phyloP scores from a whole-genome alignment of 2,329 filamentous ascomycete species.

The Pseudocercospora musae region DNA sequence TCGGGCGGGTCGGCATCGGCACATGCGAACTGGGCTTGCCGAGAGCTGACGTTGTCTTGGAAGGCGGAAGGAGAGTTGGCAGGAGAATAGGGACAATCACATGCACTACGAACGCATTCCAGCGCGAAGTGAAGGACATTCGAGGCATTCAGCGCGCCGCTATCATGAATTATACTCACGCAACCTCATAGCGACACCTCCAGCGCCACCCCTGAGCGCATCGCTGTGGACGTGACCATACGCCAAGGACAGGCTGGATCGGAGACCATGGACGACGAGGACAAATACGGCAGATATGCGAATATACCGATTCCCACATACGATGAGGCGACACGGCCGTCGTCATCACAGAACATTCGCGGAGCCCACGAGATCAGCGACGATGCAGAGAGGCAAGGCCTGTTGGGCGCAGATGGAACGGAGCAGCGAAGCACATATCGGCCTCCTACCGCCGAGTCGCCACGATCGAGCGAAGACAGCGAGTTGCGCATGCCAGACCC shows the following conservation, averaged over 20 bases:
- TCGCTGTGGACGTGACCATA: neutral
- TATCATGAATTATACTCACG: neutral
- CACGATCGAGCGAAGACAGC: slow-evolving; percentile 58
- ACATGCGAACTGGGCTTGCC: neutral
- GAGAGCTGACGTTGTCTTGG: neutral
- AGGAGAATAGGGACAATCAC: neutral
- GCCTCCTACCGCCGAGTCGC: slow-evolving; percentile 78
- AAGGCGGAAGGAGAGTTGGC: neutral
- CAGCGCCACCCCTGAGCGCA: neutral
- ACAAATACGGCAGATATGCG: slow-evolving; percentile 25
- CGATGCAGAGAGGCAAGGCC: slow-evolving; percentile 73
- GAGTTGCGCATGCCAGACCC: slow-evolving; percentile 50
- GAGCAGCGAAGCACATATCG: slow-evolving; percentile 55
- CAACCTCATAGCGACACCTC: neutral
- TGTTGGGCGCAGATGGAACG: slow-evolving; percentile 55
- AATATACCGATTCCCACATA: slow-evolving; percentile 72
- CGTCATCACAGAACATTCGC: slow-evolving; percentile 47
- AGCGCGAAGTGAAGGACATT: neutral
- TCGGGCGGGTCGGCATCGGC: neutral
- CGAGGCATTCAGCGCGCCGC: neutral
- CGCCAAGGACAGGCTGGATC: neutral
- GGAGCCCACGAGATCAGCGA: slow-evolving; percentile 61
- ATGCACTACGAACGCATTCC: neutral
- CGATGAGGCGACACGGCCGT: slow-evolving; percentile 67
- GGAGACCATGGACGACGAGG: slow-evolving; percentile 16